Evolutionary conservation across 2,329 filamentous ascomycete genomes (phyloP).

Genomic region (Verticillium alfalfae): DNA sequence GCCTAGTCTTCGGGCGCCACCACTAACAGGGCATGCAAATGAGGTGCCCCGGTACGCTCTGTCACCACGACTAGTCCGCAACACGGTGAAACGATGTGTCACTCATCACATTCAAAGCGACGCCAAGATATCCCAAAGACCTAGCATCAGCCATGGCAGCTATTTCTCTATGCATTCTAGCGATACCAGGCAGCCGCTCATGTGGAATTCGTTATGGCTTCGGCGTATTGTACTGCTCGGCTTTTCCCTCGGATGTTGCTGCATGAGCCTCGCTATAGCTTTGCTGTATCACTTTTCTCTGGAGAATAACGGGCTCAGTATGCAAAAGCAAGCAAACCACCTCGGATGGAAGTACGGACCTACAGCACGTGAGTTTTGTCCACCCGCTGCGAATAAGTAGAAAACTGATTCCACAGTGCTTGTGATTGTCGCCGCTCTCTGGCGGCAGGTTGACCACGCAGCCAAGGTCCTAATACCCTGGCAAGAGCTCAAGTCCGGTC

Average conservation of each 20-base stretch:
- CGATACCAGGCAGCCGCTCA: neutral
- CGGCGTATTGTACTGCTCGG: slow-evolving; percentile 11
- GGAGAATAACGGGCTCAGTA: slow-evolving; percentile 12
- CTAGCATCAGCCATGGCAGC: neutral
- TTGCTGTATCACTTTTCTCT: slow-evolving; percentile 14
- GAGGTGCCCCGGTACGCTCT: neutral
- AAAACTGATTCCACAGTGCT: slow-evolving; percentile 11
- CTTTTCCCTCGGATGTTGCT: slow-evolving; percentile 12
- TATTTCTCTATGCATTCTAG: neutral
- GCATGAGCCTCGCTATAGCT: slow-evolving; percentile 14
- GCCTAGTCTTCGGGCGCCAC: neutral
- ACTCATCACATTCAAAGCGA: neutral
- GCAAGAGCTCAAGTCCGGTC: slow-evolving; percentile 16
- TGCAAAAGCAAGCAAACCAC: slow-evolving; percentile 12
- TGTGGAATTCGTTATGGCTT: slow-evolving; percentile 15
- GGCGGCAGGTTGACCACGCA: slow-evolving; percentile 23
- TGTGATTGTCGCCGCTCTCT: slow-evolving; percentile 17
- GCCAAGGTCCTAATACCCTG: slow-evolving; percentile 20
- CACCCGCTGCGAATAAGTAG: neutral
- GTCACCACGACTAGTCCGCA: neutral
- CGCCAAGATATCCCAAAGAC: neutral
- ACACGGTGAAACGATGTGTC: neutral
- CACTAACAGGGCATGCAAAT: neutral
- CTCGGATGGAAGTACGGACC: slow-evolving; percentile 17
- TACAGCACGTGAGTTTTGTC: slow-evolving; percentile 12